phyloP scores from a whole-genome alignment of 805 yeast species.

The Saccharomycopsis oosterbeekiorum region DNA sequence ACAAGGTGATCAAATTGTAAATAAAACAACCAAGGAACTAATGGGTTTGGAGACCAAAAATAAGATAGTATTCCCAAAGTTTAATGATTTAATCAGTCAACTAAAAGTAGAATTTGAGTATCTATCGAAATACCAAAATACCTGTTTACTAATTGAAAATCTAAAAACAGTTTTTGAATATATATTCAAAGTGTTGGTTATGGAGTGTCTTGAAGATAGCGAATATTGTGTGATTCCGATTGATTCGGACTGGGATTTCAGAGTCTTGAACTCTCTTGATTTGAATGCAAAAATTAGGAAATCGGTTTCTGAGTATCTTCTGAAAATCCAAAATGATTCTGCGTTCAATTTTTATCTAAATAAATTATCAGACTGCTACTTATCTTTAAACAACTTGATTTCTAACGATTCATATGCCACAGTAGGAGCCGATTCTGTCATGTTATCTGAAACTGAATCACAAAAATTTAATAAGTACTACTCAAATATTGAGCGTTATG shows the following conservation, averaged over 20 bases:
- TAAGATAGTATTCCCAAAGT: conserved; percentile 44
- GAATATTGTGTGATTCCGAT: conserved; percentile 42
- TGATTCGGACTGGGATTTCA: conserved; percentile 66
- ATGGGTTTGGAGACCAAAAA: conserved; percentile 31
- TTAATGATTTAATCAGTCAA: conserved; percentile 30
- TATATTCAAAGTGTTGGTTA: conserved; percentile 47
- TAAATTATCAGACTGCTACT: not conserved
- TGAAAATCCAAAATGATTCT: not conserved
- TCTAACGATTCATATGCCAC: not conserved
- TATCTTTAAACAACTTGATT: not conserved
- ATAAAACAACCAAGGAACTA: conserved; percentile 34
- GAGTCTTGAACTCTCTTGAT: conserved; percentile 61
- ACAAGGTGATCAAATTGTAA: conserved; percentile 28
- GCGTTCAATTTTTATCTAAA: conserved; percentile 1
- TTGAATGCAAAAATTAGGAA: conserved; percentile 44
- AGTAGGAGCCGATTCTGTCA: not conserved
- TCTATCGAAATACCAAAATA: conserved; percentile 20
- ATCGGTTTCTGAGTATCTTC: conserved; percentile 22
- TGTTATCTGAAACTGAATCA: not conserved
- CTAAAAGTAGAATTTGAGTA: conserved; percentile 25
- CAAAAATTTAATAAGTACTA: conserved; percentile 6
- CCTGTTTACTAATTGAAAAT: conserved; percentile 24
- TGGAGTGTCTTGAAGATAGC: conserved; percentile 38
- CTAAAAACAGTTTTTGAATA: conserved; percentile 41
- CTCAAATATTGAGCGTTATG: conserved; percentile 11